phyloP scores from a whole-genome alignment of 1,139 yeast genomes.

The Taphrina pruni region DNA sequence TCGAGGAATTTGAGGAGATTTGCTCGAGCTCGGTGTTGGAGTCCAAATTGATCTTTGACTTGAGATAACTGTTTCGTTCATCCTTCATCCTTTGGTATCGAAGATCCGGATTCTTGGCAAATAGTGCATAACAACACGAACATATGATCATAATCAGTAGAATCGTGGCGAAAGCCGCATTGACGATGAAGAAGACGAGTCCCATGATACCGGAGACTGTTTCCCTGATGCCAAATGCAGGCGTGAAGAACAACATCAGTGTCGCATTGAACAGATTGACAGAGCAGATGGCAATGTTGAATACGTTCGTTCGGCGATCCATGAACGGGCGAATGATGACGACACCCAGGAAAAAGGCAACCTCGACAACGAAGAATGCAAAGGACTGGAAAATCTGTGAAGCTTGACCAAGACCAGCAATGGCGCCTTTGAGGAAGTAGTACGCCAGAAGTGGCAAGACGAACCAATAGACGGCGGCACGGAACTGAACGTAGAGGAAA shows the following conservation, averaged over 20 bases:
- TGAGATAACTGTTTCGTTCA: constrained; percentile 66
- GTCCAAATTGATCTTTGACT: constrained; percentile 40
- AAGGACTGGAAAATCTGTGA: constrained; percentile 83
- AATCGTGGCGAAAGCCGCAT: constrained; percentile 86
- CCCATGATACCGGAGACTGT: constrained; percentile 92
- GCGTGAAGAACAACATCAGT: constrained; percentile 86
- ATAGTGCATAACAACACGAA: constrained; percentile 80
- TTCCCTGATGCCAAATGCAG: constrained; percentile 72
- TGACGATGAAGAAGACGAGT: constrained; percentile 83
- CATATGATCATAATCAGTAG: constrained; percentile 78
- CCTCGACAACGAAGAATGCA: constrained; percentile 74
- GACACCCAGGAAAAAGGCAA: constrained; percentile 66
- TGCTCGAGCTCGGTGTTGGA: constrained; percentile 37
- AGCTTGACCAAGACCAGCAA: constrained; percentile 83
- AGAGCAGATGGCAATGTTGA: constrained; percentile 83
- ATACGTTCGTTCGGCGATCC: constrained; percentile 91
- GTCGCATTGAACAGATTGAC: constrained; percentile 81
- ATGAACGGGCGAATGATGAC: constrained; percentile 83
- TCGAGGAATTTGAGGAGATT: constrained; percentile 23
- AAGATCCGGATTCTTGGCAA: constrained; percentile 91
- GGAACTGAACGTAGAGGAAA: constrained; percentile 85
- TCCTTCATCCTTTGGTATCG: constrained; percentile 97
- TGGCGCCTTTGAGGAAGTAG: constrained; percentile 73
- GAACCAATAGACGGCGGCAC: constrained; percentile 88
- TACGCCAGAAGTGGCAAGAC: constrained; percentile 68